These are phyloP conservation scores for Seiridium cupressi DNA, from an alignment of 2,329 filamentous ascomycete genomes.

Conservation along the genomic window DNA sequence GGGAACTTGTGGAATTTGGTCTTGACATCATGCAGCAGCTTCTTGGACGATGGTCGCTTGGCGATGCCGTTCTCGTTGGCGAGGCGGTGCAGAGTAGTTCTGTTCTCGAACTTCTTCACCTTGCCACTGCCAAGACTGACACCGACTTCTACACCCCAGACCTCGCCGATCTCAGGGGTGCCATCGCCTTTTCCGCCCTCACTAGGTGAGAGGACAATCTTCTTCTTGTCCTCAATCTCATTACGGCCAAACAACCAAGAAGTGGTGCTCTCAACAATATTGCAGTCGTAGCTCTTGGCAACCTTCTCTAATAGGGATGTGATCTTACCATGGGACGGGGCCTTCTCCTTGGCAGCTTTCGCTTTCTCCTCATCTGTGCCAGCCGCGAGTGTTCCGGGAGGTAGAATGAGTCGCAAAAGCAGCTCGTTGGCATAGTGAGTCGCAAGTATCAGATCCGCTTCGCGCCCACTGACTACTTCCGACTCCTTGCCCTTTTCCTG, in stretches of 20 bases:
- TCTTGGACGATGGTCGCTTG: slow-evolving; percentile 90
- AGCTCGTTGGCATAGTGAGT: slow-evolving; percentile 96
- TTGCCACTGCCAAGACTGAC: slow-evolving; percentile 90
- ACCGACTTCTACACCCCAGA: slow-evolving; percentile 97
- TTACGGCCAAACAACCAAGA: slow-evolving; percentile 96
- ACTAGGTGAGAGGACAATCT: slow-evolving; percentile 87
- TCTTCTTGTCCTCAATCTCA: slow-evolving; percentile 96
- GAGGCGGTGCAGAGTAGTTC: slow-evolving; percentile 88
- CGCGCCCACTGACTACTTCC: slow-evolving; percentile 68
- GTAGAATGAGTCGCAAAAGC: slow-evolving; percentile 84
- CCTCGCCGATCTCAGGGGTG: slow-evolving; percentile 81
- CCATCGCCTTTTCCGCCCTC: slow-evolving; percentile 92
- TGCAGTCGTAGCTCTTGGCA: slow-evolving; percentile 86
- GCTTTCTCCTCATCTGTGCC: slow-evolving; percentile 94
- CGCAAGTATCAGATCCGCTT: slow-evolving; percentile 85
- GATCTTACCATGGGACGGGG: slow-evolving; percentile 83
- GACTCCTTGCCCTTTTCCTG: slow-evolving; percentile 57
- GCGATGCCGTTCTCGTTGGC: slow-evolving; percentile 89
- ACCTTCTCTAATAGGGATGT: slow-evolving; percentile 87
- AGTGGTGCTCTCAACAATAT: slow-evolving; percentile 94
- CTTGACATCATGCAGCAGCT: slow-evolving; percentile 89
- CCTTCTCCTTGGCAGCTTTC: slow-evolving; percentile 80
- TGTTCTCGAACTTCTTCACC: slow-evolving; percentile 86
- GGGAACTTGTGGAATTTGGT: slow-evolving; percentile 98
- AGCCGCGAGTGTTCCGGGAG: slow-evolving; percentile 78